Conservation (phyloP, 768 basidiomycete species). For the Rhizopogon sp. region DNA sequence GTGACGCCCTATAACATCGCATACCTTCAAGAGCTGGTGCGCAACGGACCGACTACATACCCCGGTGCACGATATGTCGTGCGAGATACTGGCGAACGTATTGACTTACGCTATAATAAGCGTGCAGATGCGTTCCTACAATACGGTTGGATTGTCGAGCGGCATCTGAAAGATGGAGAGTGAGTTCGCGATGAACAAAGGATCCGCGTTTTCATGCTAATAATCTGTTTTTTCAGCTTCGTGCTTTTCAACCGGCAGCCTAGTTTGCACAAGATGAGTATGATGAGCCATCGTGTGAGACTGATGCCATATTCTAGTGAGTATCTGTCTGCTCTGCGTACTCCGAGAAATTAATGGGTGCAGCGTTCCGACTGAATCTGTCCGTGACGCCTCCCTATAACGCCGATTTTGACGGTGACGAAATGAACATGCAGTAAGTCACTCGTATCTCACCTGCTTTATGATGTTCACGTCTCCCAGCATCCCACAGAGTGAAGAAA, state of each 20-base stretch:
- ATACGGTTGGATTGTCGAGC: slow-evolving; percentile 98
- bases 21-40: slow-evolving; percentile 90
- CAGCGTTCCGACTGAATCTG: slow-evolving; percentile 95
- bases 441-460: background rate
- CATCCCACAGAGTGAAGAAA: slow-evolving; percentile 97
- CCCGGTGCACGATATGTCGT: slow-evolving; percentile 97
- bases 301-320: slow-evolving; percentile 97
- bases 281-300: slow-evolving; percentile 99
- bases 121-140: slow-evolving; percentile 92
- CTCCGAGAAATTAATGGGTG: background rate
- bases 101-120: slow-evolving; percentile 96
- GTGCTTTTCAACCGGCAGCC: slow-evolving; percentile 98
- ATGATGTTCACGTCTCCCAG: slow-evolving; percentile 34
- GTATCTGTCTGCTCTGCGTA: slow-evolving; percentile 28
- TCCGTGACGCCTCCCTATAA: slow-evolving; percentile 99
- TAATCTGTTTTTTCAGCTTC: slow-evolving; percentile 41
- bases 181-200: slow-evolving; percentile 40
- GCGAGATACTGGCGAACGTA: slow-evolving; percentile 94
- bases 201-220: slow-evolving; percentile 11
- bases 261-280: slow-evolving; percentile 99
- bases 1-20: slow-evolving; percentile 97
- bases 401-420: slow-evolving; percentile 99
- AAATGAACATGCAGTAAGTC: slow-evolving; percentile 99
- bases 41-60: slow-evolving; percentile 91
- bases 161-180: slow-evolving; percentile 98